Evolutionary conservation across 768 basidiomycete genomes (phyloP).

Genomic region (Serendipita sp.): DNA sequence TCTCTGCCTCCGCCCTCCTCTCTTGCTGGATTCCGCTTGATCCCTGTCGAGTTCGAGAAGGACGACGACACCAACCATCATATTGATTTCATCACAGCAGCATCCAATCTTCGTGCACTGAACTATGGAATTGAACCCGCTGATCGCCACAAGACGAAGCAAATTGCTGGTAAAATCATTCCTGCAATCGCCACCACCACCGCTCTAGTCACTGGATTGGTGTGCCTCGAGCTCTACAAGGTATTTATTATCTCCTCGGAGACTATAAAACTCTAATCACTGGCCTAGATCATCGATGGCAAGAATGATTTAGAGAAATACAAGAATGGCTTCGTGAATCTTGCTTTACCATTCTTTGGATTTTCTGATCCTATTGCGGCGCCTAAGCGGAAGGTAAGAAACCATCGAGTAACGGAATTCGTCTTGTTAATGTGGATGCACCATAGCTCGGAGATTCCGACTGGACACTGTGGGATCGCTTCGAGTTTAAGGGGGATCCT

Average conservation of each 20-base stretch:
- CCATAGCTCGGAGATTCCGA: constrained; percentile 60
- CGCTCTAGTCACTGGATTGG: constrained; percentile 84
- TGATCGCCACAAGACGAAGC: constrained; percentile 86
- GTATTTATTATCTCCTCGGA: constrained; percentile 23
- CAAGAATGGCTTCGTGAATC: constrained; percentile 97
- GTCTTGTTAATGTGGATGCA: background rate
- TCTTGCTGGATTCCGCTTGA: constrained; percentile 89
- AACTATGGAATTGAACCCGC: constrained; percentile 85
- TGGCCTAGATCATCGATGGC: constrained; percentile 71
- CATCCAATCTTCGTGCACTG: constrained; percentile 88
- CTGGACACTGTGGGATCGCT: constrained; percentile 98
- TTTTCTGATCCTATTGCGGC: constrained; percentile 96
- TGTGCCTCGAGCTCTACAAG: constrained; percentile 96
- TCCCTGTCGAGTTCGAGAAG: constrained; percentile 95
- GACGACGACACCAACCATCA: constrained; percentile 97
- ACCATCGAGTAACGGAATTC: background rate
- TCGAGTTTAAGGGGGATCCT: constrained; percentile 81
- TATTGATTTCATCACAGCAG: constrained; percentile 97
- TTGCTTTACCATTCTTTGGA: constrained; percentile 96
- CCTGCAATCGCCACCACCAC: constrained; percentile 99
- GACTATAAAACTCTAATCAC: background rate
- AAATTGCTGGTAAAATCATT: constrained; percentile 98
- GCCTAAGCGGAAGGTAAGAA: constrained; percentile 50
- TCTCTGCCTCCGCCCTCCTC: constrained; percentile 80
- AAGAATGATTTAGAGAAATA: constrained; percentile 88